Percentiles rank a stretch among this genome's conserved stretches.
phyloP scores from a whole-genome alignment of 148 eudicot species.

The Bassia scoparia region DNA sequence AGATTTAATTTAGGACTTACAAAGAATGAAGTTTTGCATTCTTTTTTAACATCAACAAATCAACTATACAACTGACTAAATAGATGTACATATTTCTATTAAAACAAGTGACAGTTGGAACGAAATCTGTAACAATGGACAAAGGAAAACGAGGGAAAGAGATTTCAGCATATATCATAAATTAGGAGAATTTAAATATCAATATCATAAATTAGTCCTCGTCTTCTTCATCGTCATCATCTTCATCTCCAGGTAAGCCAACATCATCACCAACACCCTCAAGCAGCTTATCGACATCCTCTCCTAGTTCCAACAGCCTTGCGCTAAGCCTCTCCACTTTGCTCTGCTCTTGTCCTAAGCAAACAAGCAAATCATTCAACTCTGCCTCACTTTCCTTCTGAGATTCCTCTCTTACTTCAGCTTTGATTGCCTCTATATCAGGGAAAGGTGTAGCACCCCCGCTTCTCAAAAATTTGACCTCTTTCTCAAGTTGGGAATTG shows the following conservation, averaged over 20 bases:
- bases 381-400: slow-evolving; percentile 86
- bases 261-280: slow-evolving; percentile 86
- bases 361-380: slow-evolving; percentile 76
- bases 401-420: slow-evolving; percentile 81
- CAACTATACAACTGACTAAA: slow-evolving; percentile 18
- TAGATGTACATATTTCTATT: slow-evolving; percentile 1
- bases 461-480: slow-evolving; percentile 49
- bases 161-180: background rate
- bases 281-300: slow-evolving; percentile 74
- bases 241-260: slow-evolving; percentile 52
- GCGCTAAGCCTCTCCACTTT: slow-evolving; percentile 73
- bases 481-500: slow-evolving; percentile 58
- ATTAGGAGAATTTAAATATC: slow-evolving; percentile 6
- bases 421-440: slow-evolving; percentile 67
- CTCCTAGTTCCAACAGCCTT: slow-evolving; percentile 70
- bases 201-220: slow-evolving; percentile 18
- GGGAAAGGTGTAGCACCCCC: slow-evolving; percentile 43
- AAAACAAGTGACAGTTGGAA: background rate
- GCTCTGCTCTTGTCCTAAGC: slow-evolving; percentile 97
- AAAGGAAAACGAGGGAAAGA: background rate
- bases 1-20: background rate
- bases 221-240: slow-evolving; percentile 35
- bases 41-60: slow-evolving; percentile 6
- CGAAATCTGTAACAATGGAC: background rate
- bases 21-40: background rate